Evolutionary conservation across 371 early-diverging fungal species (phyloP).

Genomic region (Mortierella sp.): DNA sequence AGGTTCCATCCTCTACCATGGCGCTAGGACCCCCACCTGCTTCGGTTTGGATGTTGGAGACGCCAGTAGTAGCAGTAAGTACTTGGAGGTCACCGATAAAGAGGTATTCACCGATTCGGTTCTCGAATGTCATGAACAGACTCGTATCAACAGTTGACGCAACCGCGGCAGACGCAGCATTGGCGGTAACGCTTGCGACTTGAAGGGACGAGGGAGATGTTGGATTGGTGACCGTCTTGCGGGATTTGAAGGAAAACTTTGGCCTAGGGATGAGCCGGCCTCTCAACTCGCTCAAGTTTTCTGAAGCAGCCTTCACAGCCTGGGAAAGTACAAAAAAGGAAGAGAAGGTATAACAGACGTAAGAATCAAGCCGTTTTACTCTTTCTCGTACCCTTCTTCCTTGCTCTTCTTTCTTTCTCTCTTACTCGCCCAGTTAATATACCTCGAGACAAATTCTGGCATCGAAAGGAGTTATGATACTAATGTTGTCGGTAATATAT

Average conservation of each 20-base stretch:
- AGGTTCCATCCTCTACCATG: not conserved
- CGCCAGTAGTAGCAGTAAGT: not conserved
- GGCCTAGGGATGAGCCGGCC: conserved; percentile 65
- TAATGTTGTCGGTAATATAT: conserved; percentile 66
- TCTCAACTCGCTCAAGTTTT: conserved; percentile 52
- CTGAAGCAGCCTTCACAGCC: conserved; percentile 67
- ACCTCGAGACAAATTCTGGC: conserved; percentile 66
- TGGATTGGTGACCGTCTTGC: conserved; percentile 50
- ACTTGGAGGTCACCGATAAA: conserved; percentile 27
- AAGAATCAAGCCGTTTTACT: not conserved
- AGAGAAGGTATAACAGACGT: not conserved
- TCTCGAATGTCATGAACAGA: conserved; percentile 41
- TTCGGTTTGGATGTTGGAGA: not conserved
- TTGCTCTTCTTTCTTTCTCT: not conserved
- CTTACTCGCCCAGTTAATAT: not conserved
- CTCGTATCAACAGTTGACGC: conserved; percentile 7
- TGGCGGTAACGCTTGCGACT: not conserved
- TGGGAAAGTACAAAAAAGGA: conserved; percentile 29
- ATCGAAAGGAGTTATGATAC: conserved; percentile 71
- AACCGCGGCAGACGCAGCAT: not conserved
- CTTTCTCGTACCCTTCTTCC: not conserved
- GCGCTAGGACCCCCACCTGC: not conserved
- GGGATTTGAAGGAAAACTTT: conserved; percentile 76
- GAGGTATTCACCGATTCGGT: conserved; percentile 32
- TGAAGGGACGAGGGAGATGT: conserved; percentile 15